Base-by-base conservation (phyloP, 2,329 filamentous ascomycete genomes). In the Fusarium duplospermum region DNA sequence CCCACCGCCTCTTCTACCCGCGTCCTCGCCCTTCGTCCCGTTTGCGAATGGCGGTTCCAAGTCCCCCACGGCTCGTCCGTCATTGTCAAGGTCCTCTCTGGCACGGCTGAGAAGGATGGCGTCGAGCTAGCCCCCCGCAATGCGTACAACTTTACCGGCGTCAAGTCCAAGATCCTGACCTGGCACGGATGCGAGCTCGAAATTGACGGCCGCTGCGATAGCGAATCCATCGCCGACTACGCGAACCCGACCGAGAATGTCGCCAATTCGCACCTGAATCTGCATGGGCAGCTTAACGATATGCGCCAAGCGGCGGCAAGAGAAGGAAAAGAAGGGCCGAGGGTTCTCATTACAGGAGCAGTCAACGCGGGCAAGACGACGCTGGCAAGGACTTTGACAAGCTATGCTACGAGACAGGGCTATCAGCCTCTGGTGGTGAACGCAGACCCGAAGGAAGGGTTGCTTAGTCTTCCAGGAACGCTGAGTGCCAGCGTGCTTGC, bases 21-120 rank as follows among this genome's bases (percentile, higher is more conserved):
- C 68, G 87, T 83, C 60, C 81, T 88, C 71, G 81, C 80, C 72
- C 89, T 96, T 72, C 85, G 87, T 60, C 88, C 90, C 64, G 90
- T 89, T 74, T 92, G 90, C 78, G 93, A 96, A 87, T 96, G 93
- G 91, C 90, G 93, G 60, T 96, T 96, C 83, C 89, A 94, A 79
- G 91, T 94, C 52, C 88, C 91, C 13, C 82, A 86, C 70, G 83
- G 81, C 71, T 82, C 83, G 67, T 77, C 81, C 33, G 69, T 88
- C 60, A 82, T 82, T 42, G 80, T 89, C 57, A 87, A 95, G 85
- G 87, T 98, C 29, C 84, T 94, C 65, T 90, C 89, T 36, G 96
- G 96, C 70, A 94, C 92, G 2, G 96, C 96, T 58, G 96, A 99
- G 83, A 91, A 97, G 80, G 98, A 98, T 81, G 96, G 96, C 80